These are phyloP conservation scores for Blepharisma japonicum DNA, from an alignment of 73 alveolate genomes.

Conservation along the genomic window DNA sequence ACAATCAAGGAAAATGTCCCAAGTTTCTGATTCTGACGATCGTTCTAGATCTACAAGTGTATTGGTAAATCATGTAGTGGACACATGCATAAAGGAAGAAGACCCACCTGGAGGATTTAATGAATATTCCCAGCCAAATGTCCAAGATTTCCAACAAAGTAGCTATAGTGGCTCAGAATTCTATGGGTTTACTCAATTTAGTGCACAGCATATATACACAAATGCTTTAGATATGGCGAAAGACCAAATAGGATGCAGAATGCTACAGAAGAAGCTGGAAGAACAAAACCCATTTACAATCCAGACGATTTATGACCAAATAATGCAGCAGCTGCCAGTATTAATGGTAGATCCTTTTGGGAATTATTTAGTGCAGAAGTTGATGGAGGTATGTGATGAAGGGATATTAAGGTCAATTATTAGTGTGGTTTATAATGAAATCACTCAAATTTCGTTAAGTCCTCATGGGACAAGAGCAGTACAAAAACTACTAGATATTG, in stretches of 20 bases:
- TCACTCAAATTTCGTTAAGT: slow-evolving; percentile 52
- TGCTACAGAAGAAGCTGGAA: slow-evolving; percentile 75
- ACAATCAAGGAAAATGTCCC: neutral
- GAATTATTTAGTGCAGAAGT: slow-evolving; percentile 73
- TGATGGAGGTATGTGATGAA: slow-evolving; percentile 38
- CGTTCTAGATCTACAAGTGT: slow-evolving; percentile 15
- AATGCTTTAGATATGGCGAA: slow-evolving; percentile 62
- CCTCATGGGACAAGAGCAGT: slow-evolving; percentile 84
- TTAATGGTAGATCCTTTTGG: slow-evolving; percentile 79
- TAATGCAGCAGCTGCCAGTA: slow-evolving; percentile 21
- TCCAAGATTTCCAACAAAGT: slow-evolving; percentile 4
- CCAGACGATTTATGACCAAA: slow-evolving; percentile 39
- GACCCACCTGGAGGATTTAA: neutral
- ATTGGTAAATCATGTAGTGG: neutral
- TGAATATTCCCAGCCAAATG: neutral
- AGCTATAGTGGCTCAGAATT: neutral
- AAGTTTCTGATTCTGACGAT: neutral
- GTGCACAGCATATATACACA: slow-evolving; percentile 42
- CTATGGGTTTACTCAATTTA: neutral
- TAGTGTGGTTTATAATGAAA: neutral
- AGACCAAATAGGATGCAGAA: slow-evolving; percentile 89
- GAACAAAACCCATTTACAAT: slow-evolving; percentile 49
- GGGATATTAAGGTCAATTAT: neutral
- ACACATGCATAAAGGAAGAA: slow-evolving; percentile 17
- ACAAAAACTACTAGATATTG: slow-evolving; percentile 55